phyloP scores from a whole-genome alignment of 2,329 filamentous ascomycete species.

The Cladosporium sphaerospermum region DNA sequence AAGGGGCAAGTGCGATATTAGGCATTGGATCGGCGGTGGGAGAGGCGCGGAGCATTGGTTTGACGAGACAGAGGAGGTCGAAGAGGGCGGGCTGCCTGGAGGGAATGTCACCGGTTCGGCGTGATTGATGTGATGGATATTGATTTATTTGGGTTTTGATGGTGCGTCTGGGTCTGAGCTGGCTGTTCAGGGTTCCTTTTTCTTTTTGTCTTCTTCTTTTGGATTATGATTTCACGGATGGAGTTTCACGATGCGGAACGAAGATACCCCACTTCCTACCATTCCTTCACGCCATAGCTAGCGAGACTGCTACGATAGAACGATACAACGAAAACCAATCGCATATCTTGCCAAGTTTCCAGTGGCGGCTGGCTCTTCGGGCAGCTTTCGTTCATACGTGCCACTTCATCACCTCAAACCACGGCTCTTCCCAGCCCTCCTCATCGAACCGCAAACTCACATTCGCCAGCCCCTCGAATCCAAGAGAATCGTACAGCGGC shows the following conservation, averaged over 20 bases:
- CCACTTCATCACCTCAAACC: slow-evolving; percentile 10
- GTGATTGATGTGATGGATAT: not conserved
- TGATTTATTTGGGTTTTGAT: not conserved
- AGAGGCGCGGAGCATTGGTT: slow-evolving; percentile 13
- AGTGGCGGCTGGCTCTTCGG: too few relatives aligned
- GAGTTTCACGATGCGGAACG: not conserved
- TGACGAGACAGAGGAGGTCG: slow-evolving; percentile 33
- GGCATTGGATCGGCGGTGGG: slow-evolving; percentile 43
- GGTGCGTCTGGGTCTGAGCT: not conserved
- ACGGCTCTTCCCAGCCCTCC: slow-evolving; percentile 2
- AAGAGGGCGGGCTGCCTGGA: slow-evolving; percentile 34
- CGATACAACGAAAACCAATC: not conserved
- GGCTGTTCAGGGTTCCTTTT: not conserved
- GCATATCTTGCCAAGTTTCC: not conserved
- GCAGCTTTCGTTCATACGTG: not conserved
- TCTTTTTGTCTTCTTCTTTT: not conserved
- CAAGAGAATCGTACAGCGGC: slow-evolving; percentile 1
- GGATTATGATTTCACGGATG: not conserved
- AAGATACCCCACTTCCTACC: slow-evolving; percentile 4
- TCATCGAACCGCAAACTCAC: slow-evolving; percentile 3
- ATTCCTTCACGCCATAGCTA: not conserved
- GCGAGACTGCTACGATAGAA: slow-evolving; percentile 1
- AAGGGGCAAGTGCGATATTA: slow-evolving; percentile 46
- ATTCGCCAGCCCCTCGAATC: slow-evolving; percentile 4
- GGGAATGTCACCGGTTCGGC: slow-evolving; percentile 29